Evolutionary conservation across 345 rosid species (phyloP).

Genomic region (Firmiana major): DNA sequence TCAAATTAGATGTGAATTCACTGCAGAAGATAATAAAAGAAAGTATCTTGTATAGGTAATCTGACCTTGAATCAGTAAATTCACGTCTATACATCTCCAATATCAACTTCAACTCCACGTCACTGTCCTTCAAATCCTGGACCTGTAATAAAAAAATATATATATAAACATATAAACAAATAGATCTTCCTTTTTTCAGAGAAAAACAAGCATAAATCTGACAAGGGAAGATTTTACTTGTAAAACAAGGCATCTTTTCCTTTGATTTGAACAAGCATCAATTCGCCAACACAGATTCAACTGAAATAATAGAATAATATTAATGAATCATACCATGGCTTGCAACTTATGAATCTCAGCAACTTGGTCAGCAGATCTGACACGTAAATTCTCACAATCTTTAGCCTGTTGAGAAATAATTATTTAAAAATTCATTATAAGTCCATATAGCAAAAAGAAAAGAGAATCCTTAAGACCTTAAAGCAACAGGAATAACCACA

Average conservation of each 20-base stretch:
- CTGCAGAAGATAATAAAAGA: not conserved
- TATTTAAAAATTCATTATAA: not conserved
- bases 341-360: constrained; percentile 61
- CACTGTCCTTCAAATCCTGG: constrained; percentile 60
- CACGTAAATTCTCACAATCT: constrained; percentile 53
- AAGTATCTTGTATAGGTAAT: not conserved
- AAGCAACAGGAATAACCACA: constrained; percentile 19
- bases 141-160: constrained; percentile 44
- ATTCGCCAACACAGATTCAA: not conserved
- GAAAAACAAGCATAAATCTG: not conserved
- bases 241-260: not conserved
- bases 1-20: not conserved
- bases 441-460: not conserved
- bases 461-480: constrained; percentile 18
- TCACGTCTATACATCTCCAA: constrained; percentile 85
- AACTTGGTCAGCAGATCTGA: constrained; percentile 53
- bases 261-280: not conserved
- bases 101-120: constrained; percentile 70
- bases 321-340: constrained; percentile 56
- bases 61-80: constrained; percentile 65
- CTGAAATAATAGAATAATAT: not conserved
- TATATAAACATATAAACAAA: constrained; percentile 17
- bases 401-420: constrained; percentile 48
- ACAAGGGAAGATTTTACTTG: not conserved
- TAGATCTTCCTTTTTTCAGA: not conserved